Base-by-base conservation (phyloP, 2,329 filamentous ascomycete species). In the Fusarium sp. region DNA sequence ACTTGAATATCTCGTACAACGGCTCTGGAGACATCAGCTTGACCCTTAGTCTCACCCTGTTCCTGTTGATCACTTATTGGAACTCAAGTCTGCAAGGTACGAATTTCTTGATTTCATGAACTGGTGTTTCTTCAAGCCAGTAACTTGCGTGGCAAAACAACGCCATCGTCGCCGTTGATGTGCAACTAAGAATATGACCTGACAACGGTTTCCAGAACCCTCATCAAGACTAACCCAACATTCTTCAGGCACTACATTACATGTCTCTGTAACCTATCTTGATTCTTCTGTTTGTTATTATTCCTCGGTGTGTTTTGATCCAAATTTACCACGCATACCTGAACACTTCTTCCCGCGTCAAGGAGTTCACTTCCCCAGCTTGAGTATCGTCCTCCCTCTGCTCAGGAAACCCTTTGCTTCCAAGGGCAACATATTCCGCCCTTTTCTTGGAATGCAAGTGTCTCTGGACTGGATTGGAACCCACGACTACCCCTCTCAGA, bases 381-480 rank as follows among this genome's bases (percentile, higher is more conserved):
- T 64, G 62, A 73, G 61, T 58, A 67, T 48, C 48, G 59, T 56
- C 37, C 60, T 56, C 54, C 46, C 49, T 64, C 43, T 25, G 21
- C 34, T 56, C 31, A 70, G 57, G 66, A 66, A 42, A 59, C 59
- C 23, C 46, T 42, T 41, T 58, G 44, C 65, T 65, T 44, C 43
- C 66, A 74, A 74, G 71, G 74, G 71, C 69, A 75, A 73, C 65
- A 52, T 60, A 71, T 72, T 67, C 71, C 59, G 74, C 75, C 75
- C 72, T 75, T 52, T 18, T 76, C 63, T 73, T 78, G 79, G 79
- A 80, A 80, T 80, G 78, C 73, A 46, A 79, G 67, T 80, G 79
- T 77, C 77, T 80, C 72, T 78, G 62, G 49, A 68, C 67, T 79
- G 78, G 75, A 79, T 80, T 72, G 78, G 75, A 77, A 77, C 68